Percentiles rank a stretch among this genome's conserved stretches.
Evolutionary conservation across 2,329 filamentous ascomycete species (phyloP).

Genomic region (Ophiostoma perfectum): DNA sequence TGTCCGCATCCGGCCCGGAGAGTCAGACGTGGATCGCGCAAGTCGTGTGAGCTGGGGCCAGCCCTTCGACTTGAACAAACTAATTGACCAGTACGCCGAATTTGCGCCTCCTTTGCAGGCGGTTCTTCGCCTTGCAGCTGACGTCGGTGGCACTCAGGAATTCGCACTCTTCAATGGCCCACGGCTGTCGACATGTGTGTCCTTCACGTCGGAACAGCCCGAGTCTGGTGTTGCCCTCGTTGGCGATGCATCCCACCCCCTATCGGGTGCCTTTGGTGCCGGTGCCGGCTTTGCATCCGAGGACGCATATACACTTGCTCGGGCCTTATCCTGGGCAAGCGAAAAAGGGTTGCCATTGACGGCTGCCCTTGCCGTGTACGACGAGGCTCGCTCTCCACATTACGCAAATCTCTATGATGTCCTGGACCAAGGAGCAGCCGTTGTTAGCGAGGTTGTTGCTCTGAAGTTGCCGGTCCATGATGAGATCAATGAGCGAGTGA

Average conservation of each 20-base stretch:
- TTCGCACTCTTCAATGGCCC: constrained; percentile 33
- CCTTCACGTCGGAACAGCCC: not conserved
- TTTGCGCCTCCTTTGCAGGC: constrained; percentile 33
- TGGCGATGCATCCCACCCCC: constrained; percentile 47
- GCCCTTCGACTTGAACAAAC: constrained; percentile 25
- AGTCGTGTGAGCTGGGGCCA: constrained; percentile 33
- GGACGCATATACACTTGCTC: constrained; percentile 25
- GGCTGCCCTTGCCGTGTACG: constrained; percentile 22
- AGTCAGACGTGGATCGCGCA: constrained; percentile 26
- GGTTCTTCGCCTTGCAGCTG: constrained; percentile 30
- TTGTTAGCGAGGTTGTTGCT: constrained; percentile 14
- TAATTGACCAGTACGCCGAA: constrained; percentile 30
- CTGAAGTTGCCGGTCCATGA: constrained; percentile 23
- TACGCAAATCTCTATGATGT: constrained; percentile 25
- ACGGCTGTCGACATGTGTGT: constrained; percentile 31
- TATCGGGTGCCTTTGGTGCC: constrained; percentile 29
- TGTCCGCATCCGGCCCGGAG: constrained; percentile 28
- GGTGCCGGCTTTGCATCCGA: constrained; percentile 27
- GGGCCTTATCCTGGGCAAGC: constrained; percentile 22
- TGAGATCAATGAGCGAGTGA: constrained; percentile 23
- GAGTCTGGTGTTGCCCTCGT: constrained; percentile 40
- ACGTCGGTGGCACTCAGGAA: constrained; percentile 27
- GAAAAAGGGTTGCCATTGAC: not conserved
- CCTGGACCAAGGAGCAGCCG: constrained; percentile 19
- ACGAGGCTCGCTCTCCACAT: constrained; percentile 24